Evolutionary conservation across 345 rosid species (phyloP).

Genomic region (Trapa incisa): DNA sequence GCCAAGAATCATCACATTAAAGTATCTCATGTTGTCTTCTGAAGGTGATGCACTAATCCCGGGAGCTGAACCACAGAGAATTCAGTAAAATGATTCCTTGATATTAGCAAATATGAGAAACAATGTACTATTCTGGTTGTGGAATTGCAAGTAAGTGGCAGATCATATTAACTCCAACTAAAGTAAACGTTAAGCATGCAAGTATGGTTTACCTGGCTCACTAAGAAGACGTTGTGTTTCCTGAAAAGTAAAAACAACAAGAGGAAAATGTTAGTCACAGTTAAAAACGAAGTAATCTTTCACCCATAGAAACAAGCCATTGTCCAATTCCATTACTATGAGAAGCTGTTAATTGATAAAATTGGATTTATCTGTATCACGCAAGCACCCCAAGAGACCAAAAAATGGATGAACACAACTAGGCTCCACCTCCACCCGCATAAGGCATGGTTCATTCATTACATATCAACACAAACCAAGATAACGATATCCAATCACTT

Average conservation of each 20-base stretch:
- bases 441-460: not conserved
- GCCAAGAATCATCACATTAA: slow-evolving; percentile 95
- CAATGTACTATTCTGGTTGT: not conserved
- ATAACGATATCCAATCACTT: not conserved
- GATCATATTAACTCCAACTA: not conserved
- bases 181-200: not conserved
- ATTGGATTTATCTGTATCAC: not conserved
- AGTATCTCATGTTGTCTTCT: slow-evolving; percentile 91
- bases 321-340: not conserved
- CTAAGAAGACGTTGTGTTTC: slow-evolving; percentile 99
- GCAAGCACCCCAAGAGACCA: too few relatives aligned
- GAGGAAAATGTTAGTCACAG: not conserved
- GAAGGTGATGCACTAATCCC: slow-evolving; percentile 98
- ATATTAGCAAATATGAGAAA: not conserved
- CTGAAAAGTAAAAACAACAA: slow-evolving; percentile 20
- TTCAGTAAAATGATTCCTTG: not conserved
- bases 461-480: not conserved
- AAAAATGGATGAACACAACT: too few relatives aligned
- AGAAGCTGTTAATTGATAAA: not conserved
- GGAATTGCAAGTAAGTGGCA: not conserved
- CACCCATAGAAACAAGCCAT: not conserved
- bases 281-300: not conserved
- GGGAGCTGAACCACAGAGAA: slow-evolving; percentile 45
- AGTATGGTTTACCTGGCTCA: slow-evolving; percentile 61
- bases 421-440: too few relatives aligned